phyloP scores from a whole-genome alignment of 1,284 basidiomycete species.

The Anthracocystis walkeri region DNA sequence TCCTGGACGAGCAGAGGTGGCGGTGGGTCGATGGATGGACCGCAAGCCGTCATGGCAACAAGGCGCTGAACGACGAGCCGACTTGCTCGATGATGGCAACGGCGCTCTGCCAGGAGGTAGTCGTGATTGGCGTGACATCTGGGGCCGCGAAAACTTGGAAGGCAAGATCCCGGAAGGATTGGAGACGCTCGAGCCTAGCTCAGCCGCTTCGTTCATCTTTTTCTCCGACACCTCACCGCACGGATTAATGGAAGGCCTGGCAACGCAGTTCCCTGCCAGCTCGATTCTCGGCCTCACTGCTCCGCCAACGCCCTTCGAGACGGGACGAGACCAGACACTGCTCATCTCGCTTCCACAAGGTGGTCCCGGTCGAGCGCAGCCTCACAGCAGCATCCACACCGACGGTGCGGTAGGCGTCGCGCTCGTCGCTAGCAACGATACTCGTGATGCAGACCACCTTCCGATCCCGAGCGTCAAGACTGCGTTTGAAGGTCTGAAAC shows the following conservation, averaged over 20 bases:
- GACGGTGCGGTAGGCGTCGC: slow-evolving; percentile 82
- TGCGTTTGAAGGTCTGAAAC: slow-evolving; percentile 74
- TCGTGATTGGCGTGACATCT: slow-evolving; percentile 57
- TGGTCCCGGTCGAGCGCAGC: slow-evolving; percentile 1
- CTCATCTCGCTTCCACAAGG: slow-evolving; percentile 72
- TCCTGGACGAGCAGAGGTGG: slow-evolving; percentile 48
- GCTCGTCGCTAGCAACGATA: slow-evolving; percentile 69
- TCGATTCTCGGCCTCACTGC: slow-evolving; percentile 79
- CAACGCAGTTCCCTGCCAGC: slow-evolving; percentile 72
- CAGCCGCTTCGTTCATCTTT: slow-evolving; percentile 74
- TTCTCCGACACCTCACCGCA: slow-evolving; percentile 77
- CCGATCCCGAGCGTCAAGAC: slow-evolving; percentile 68
- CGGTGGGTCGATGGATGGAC: slow-evolving; percentile 58
- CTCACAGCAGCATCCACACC: slow-evolving; percentile 72
- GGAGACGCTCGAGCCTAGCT: slow-evolving; percentile 18
- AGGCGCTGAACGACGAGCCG: slow-evolving; percentile 42
- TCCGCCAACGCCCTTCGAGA: slow-evolving; percentile 85
- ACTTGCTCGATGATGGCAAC: slow-evolving; percentile 47
- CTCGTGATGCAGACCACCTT: slow-evolving; percentile 19
- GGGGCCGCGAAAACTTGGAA: slow-evolving; percentile 61
- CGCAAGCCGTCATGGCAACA: slow-evolving; percentile 57
- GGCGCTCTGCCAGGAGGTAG: slow-evolving; percentile 30
- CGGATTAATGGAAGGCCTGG: slow-evolving; percentile 75
- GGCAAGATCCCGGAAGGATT: slow-evolving; percentile 49
- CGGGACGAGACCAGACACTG: slow-evolving; percentile 82